These are phyloP conservation scores for Catunica adiposa DNA, from an alignment of 2,329 filamentous ascomycete genomes.

Conservation along the genomic window DNA sequence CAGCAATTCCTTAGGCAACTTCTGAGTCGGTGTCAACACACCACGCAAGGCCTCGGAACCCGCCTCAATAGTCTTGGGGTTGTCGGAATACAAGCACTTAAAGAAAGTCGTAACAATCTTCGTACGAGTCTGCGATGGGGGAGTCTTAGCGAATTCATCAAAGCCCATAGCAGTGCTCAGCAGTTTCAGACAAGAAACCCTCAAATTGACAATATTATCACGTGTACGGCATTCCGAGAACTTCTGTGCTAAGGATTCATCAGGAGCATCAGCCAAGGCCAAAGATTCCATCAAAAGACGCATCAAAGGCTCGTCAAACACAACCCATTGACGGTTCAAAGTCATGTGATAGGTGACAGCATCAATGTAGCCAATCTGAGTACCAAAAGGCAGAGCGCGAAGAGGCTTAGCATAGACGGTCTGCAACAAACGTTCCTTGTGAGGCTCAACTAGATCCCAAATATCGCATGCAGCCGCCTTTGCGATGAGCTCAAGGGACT, in stretches of 20 bases:
- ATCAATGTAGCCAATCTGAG: constrained; percentile 96
- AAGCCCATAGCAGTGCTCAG: constrained; percentile 87
- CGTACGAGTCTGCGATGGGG: constrained; percentile 42
- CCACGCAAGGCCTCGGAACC: constrained; percentile 81
- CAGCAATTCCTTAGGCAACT: constrained; percentile 84
- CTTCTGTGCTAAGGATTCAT: constrained; percentile 84
- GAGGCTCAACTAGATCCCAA: constrained; percentile 74
- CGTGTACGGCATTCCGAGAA: constrained; percentile 90
- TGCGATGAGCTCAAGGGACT: constrained; percentile 65
- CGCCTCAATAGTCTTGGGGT: constrained; percentile 78
- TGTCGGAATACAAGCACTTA: constrained; percentile 89
- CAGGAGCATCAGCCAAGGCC: constrained; percentile 82
- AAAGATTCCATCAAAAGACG: constrained; percentile 84
- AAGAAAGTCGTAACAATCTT: constrained; percentile 93
- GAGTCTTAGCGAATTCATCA: constrained; percentile 71
- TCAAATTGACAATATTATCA: constrained; percentile 76
- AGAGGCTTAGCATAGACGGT: constrained; percentile 93
- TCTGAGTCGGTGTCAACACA: constrained; percentile 74
- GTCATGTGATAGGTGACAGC: constrained; percentile 90
- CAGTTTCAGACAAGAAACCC: constrained; percentile 85
- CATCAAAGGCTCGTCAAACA: constrained; percentile 83
- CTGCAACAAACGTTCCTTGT: constrained; percentile 75
- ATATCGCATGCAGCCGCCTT: constrained; percentile 62
- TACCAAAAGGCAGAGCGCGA: constrained; percentile 78
- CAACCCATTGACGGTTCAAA: constrained; percentile 73